Evolutionary conservation across 495 filamentous ascomycete genomes (phyloP).

Genomic region (Penicillium salamii): DNA sequence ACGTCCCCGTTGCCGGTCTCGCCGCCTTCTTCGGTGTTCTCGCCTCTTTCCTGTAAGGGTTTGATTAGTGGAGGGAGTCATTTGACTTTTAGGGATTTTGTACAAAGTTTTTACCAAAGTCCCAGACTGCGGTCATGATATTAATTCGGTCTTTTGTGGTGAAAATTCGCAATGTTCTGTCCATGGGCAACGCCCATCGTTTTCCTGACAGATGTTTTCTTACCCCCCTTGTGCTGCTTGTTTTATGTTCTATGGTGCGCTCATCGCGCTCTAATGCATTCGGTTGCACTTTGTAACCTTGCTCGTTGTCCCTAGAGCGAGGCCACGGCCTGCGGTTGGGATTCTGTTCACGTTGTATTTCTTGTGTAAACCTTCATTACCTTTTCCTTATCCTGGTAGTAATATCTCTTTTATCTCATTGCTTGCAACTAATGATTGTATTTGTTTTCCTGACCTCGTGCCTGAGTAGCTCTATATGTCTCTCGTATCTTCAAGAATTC

Average conservation of each 20-base stretch:
- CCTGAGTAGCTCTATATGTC: too few species aligned
- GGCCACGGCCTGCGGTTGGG: background rate
- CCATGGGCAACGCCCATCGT: constrained; percentile 23
- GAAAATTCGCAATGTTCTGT: constrained; percentile 34
- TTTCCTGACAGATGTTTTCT: constrained; percentile 25
- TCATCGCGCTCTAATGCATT: constrained; percentile 22
- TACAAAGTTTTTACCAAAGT: constrained; percentile 36
- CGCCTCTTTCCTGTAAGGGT: constrained; percentile 46
- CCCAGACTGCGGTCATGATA: constrained; percentile 45
- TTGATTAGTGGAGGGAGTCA: constrained; percentile 3
- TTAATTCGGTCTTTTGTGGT: constrained; percentile 46
- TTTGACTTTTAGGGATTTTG: constrained; percentile 17
- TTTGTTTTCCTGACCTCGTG: too few species aligned
- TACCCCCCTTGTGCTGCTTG: constrained; percentile 15
- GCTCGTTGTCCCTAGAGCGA: background rate
- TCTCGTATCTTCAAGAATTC: too few species aligned
- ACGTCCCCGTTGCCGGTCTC: constrained; percentile 41
- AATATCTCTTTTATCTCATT: constrained; percentile 1
- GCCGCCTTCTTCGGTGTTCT: constrained; percentile 44
- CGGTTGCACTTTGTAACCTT: constrained; percentile 19
- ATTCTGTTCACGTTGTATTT: constrained; percentile 4
- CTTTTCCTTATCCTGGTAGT: constrained; percentile 7
- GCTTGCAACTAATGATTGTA: constrained; percentile 8
- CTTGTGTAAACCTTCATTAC: constrained; percentile 11
- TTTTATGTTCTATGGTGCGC: constrained; percentile 17